Evolutionary conservation across 1,284 basidiomycete genomes (phyloP).

Genomic region (Stygiomarasmius scandens): DNA sequence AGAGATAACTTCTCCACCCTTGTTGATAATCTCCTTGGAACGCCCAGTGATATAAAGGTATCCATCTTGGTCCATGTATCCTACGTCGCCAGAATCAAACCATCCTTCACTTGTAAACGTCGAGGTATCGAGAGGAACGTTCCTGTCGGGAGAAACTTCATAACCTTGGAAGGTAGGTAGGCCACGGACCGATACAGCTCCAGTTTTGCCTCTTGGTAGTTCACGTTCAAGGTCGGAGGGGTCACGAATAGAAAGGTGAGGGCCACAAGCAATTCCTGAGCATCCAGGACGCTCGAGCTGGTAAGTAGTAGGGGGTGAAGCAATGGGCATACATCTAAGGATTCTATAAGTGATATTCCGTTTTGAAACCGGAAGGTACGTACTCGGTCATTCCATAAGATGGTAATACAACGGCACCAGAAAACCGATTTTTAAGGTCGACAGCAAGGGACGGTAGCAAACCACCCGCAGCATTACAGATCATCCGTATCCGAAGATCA

Average conservation of each 20-base stretch:
- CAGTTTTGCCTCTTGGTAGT: conserved; percentile 35
- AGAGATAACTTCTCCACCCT: conserved; percentile 69
- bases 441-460: conserved; percentile 45
- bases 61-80: conserved; percentile 61
- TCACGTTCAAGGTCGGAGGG: conserved; percentile 40
- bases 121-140: conserved; percentile 44
- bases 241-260: conserved; percentile 48
- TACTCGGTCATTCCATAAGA: conserved; percentile 55
- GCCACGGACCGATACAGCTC: conserved; percentile 48
- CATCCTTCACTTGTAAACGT: conserved; percentile 48
- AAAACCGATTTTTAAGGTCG: conserved; percentile 40
- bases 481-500: conserved; percentile 44
- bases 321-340: conserved; percentile 57
- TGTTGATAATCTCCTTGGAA: conserved; percentile 64
- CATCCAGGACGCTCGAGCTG: conserved; percentile 48
- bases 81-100: conserved; percentile 69
- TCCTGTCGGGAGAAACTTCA: conserved; percentile 37
- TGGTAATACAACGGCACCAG: conserved; percentile 42
- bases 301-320: conserved; percentile 45
- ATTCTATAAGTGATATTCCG: conserved; percentile 18
- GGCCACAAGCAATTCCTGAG: conserved; percentile 50
- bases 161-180: conserved; percentile 50
- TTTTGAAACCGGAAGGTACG: conserved; percentile 18
- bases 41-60: conserved; percentile 63
- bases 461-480: conserved; percentile 51